These are phyloP conservation scores for Chaetomium fimeti DNA, from an alignment of 495 filamentous ascomycete genomes.

Conservation along the genomic window DNA sequence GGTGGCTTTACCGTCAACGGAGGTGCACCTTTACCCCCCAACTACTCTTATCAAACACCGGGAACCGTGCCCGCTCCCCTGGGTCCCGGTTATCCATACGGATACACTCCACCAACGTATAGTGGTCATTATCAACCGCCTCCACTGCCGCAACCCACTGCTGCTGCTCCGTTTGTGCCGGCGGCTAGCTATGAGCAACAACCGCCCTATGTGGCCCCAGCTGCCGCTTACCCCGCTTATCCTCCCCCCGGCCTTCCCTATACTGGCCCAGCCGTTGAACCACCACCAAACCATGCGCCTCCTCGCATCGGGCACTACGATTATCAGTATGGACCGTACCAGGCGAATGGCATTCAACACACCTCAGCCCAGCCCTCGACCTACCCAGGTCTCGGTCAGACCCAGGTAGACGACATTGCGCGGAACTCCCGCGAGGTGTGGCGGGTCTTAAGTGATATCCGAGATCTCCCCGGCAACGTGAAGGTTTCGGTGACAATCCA, in stretches of 20 bases:
- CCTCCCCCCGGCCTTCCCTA: conserved; percentile 27
- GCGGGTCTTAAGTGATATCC: conserved; percentile 57
- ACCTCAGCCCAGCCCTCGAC: conserved; percentile 22
- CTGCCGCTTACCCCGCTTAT: conserved; percentile 31
- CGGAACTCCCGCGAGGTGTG: conserved; percentile 61
- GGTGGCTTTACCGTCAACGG: conserved; percentile 2
- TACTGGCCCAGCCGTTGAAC: conserved; percentile 25
- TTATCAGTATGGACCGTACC: conserved; percentile 34
- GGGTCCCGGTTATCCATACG: conserved; percentile 38
- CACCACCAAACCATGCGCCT: conserved; percentile 24
- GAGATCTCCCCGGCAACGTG: conserved; percentile 61
- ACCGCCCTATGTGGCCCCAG: conserved; percentile 31
- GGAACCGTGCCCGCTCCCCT: conserved; percentile 23
- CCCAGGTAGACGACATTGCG: conserved; percentile 59
- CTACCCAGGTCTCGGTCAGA: conserved; percentile 44
- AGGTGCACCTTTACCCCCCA: conserved; percentile 22
- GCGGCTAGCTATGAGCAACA: conserved; percentile 35
- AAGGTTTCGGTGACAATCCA: conserved; percentile 64
- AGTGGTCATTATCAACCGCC: conserved; percentile 34
- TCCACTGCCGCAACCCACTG: conserved; percentile 34
- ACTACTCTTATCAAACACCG: conserved; percentile 38
- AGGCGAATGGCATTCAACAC: conserved; percentile 23
- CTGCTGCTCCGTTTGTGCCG: conserved; percentile 30
- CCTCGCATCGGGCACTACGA: conserved; percentile 26
- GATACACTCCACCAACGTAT: conserved; percentile 42